A percentile compares a stretch with the other conserved stretches of the same genome.
phyloP scores from a whole-genome alignment of 495 filamentous ascomycete species.

The Penicillium crystallinum region DNA sequence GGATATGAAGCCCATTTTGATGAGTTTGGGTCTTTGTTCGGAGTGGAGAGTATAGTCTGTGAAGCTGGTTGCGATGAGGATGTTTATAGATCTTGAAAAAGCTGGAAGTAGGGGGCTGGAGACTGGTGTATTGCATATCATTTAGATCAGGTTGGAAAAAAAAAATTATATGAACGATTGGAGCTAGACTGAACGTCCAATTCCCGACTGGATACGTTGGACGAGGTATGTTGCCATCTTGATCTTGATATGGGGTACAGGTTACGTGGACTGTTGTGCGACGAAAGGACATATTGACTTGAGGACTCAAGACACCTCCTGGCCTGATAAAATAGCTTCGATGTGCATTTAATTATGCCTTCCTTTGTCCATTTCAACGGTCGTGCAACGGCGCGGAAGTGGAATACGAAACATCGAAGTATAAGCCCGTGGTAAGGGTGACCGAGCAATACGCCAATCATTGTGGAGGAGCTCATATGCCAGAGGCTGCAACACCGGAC shows the following conservation, averaged over 20 bases:
- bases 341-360: no score
- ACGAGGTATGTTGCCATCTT: slow-evolving; percentile 3
- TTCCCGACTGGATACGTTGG: not conserved
- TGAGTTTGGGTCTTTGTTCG: not conserved
- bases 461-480: not conserved
- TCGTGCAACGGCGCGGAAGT: not conserved
- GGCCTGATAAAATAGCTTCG: no score
- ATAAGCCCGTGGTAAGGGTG: not conserved
- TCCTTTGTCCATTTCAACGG: not conserved
- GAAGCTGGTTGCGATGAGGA: not conserved
- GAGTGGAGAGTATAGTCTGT: not conserved
- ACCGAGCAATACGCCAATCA: not conserved
- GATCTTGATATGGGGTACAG: not conserved
- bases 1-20: slow-evolving; percentile 23
- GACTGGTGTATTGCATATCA: not conserved
- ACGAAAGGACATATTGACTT: not conserved
- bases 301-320: no score
- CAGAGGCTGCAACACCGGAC: not conserved
- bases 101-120: not conserved
- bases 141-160: no score
- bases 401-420: not conserved
- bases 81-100: not conserved
- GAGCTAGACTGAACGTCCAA: not conserved
- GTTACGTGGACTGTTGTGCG: not conserved
- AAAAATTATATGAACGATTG: not conserved